A percentile compares a stretch with the other conserved stretches of the same genome.
Evolutionary conservation across 176 grass and related monocot genomes (phyloP).

Genomic region (Phoenix roebelenii): DNA sequence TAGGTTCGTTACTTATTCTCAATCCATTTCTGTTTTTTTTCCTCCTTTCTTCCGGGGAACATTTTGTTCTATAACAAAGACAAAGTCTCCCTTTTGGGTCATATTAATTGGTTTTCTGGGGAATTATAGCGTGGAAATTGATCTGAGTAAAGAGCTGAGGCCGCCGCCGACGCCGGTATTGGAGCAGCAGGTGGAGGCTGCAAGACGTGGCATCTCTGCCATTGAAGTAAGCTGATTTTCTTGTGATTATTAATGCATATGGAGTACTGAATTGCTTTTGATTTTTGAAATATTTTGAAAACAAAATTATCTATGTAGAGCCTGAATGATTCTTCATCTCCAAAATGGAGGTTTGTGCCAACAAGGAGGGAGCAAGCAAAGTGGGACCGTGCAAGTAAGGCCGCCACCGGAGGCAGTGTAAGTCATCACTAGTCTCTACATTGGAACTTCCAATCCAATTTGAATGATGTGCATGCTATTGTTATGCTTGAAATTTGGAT

Average conservation of each 20-base stretch:
- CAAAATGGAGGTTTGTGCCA: conserved; percentile 81
- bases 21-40: neutral
- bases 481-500: too few species aligned
- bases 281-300: too few species aligned
- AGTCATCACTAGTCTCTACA: neutral
- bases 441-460: too few species aligned
- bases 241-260: neutral
- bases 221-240: conserved; percentile 30
- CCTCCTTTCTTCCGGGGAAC: neutral
- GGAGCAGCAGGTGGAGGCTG: conserved; percentile 69
- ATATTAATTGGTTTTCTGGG: neutral
- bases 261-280: too few species aligned
- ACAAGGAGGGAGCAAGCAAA: conserved; percentile 73
- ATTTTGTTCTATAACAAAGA: too few species aligned
- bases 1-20: conserved; percentile 32
- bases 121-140: conserved; percentile 64
- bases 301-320: conserved; percentile 27
- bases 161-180: conserved; percentile 58
- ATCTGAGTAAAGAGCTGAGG: conserved; percentile 89
- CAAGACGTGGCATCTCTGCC: conserved; percentile 44
- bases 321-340: conserved; percentile 27
- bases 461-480: too few species aligned
- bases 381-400: conserved; percentile 74
- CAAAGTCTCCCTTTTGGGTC: too few species aligned
- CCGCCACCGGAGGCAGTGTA: conserved; percentile 73